Conservation (phyloP, 805 yeast species). For the Zygosaccharomyces siamensis region DNA sequence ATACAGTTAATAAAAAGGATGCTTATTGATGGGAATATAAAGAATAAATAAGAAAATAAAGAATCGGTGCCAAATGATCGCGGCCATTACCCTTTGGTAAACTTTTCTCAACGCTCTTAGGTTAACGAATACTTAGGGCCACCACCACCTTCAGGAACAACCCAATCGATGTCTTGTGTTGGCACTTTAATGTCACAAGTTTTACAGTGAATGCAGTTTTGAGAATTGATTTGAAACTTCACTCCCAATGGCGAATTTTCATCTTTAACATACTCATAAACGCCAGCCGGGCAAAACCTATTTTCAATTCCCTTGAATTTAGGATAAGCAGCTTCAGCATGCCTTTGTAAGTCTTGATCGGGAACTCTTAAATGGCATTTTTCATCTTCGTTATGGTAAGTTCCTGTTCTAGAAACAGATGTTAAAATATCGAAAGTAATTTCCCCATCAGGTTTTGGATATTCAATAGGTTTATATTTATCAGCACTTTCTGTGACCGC, state of each 20-base stretch:
- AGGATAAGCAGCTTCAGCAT: conserved; percentile 66
- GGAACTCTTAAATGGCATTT: conserved; percentile 76
- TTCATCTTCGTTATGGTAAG: conserved; percentile 93
- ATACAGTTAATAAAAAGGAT: background rate
- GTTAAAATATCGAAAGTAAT: conserved; percentile 88
- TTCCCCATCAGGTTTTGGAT: conserved; percentile 95
- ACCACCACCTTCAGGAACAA: conserved; percentile 98
- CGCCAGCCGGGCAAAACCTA: conserved; percentile 97
- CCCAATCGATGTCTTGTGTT: conserved; percentile 89
- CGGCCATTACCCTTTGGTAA: background rate
- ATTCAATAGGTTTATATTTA: conserved; percentile 64
- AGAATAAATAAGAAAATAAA: conserved; percentile 2
- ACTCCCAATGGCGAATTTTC: conserved; percentile 55
- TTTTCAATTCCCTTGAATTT: conserved; percentile 82
- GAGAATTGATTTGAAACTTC: conserved; percentile 87
- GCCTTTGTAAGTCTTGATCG: conserved; percentile 57
- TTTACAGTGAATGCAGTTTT: conserved; percentile 97
- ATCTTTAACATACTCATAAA: conserved; percentile 82
- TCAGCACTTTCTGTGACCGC: conserved; percentile 64
- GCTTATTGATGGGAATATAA: background rate
- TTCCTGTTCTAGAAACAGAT: conserved; percentile 94
- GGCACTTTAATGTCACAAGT: conserved; percentile 98
- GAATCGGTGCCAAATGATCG: too few relatives aligned
- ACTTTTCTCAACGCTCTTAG: conserved; percentile 21
- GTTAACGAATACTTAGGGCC: conserved; percentile 95